Percentiles rank a stretch among this genome's conserved stretches.
Conservation (phyloP, 352 stramenopile genomes). For the Phytophthora colocasiae region DNA sequence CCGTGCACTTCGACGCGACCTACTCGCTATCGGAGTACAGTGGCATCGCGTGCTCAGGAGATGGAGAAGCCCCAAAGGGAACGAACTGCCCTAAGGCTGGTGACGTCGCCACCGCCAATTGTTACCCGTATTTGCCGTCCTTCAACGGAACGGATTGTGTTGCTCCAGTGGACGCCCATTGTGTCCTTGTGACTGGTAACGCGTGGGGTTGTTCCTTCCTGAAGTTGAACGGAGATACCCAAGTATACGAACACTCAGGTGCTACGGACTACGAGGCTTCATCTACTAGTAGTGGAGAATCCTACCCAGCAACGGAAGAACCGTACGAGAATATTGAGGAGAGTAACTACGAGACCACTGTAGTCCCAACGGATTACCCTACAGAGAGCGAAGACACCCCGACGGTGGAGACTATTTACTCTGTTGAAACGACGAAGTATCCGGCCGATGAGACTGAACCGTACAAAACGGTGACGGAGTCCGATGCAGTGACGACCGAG, state of each 20-base stretch:
- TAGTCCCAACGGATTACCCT: neutral
- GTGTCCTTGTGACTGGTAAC: conserved; percentile 4
- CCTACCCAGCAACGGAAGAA: too few species aligned
- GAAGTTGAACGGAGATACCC: neutral
- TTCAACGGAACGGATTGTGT: conserved; percentile 28
- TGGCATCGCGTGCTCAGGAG: conserved; percentile 27
- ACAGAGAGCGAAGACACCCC: neutral
- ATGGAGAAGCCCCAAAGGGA: conserved; percentile 8
- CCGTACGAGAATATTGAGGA: neutral
- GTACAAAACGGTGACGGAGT: too few species aligned
- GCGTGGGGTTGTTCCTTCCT: conserved; percentile 28
- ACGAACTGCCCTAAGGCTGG: conserved; percentile 23
- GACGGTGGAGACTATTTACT: neutral
- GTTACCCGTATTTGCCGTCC: conserved; percentile 22
- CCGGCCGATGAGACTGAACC: neutral
- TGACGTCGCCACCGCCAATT: conserved; percentile 28
- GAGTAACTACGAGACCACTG: neutral
- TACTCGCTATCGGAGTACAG: conserved; percentile 27
- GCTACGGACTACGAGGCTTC: too few species aligned
- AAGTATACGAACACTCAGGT: too few species aligned
- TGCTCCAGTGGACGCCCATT: conserved; percentile 24
- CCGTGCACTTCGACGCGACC: conserved; percentile 29
- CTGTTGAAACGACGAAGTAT: neutral
- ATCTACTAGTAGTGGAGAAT: too few species aligned
- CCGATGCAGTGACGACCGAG: too few species aligned